phyloP scores from a whole-genome alignment of 2,329 filamentous ascomycete genomes.

The Neofusicoccum kwambonambiense region DNA sequence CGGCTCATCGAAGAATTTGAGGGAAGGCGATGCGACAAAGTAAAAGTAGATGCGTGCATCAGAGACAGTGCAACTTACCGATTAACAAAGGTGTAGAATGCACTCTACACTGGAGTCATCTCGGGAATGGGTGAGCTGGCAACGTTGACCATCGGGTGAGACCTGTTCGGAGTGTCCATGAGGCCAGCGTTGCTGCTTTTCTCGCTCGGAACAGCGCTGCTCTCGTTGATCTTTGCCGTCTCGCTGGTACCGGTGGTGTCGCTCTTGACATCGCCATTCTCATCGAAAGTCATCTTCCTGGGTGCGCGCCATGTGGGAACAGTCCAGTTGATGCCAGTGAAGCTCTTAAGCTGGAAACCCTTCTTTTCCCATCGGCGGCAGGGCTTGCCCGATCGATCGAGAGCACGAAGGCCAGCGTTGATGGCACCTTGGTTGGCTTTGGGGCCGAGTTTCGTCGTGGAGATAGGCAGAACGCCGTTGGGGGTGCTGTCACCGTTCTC shows the following conservation, averaged over 20 bases:
- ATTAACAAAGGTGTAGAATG: neutral
- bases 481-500: conserved; percentile 50
- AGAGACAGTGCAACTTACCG: neutral
- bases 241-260: conserved; percentile 57
- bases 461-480: conserved; percentile 39
- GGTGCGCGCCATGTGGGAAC: conserved; percentile 80
- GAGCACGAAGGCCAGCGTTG: conserved; percentile 90
- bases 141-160: conserved; percentile 2
- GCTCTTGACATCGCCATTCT: conserved; percentile 61
- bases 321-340: conserved; percentile 83
- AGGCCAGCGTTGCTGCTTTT: conserved; percentile 57
- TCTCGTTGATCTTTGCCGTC: conserved; percentile 56
- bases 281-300: conserved; percentile 51
- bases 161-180: conserved; percentile 30
- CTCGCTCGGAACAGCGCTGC: conserved; percentile 59
- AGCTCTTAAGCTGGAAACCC: conserved; percentile 82
- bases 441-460: conserved; percentile 79
- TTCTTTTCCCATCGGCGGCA: conserved; percentile 90
- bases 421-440: conserved; percentile 97
- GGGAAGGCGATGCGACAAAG: neutral
- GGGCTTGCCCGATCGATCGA: conserved; percentile 87
- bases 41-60: neutral
- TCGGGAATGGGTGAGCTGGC: conserved; percentile 11
- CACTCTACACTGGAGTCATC: conserved; percentile 15
- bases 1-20: neutral